Conservation (phyloP, 176 grass and related monocot species). For the Stipa capillata region DNA sequence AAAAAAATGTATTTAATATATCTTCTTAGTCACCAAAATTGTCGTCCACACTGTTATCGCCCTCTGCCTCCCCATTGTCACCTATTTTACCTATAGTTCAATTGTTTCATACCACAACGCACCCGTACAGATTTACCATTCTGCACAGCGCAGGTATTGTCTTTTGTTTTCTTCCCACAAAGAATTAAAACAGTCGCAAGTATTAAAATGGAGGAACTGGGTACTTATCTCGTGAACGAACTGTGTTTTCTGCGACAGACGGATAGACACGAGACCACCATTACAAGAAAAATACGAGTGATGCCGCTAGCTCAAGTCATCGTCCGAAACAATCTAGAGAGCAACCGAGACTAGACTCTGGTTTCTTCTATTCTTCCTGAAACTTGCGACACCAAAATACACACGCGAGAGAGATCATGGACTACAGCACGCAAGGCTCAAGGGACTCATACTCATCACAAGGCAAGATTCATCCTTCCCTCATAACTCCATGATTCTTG, state of each 20-base stretch:
- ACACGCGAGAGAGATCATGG: background rate
- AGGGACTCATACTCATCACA: background rate
- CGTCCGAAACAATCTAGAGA: background rate
- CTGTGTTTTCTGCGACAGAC: background rate
- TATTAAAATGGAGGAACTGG: too few species aligned
- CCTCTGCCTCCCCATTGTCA: too few species aligned
- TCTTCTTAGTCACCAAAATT: too few species aligned
- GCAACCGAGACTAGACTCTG: background rate
- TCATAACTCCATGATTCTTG: background rate
- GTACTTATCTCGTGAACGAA: background rate
- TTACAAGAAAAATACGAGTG: background rate
- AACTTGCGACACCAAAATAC: background rate
- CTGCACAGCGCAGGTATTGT: too few species aligned
- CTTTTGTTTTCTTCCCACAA: too few species aligned
- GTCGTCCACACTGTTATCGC: too few species aligned
- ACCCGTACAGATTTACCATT: too few species aligned
- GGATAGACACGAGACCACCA: background rate
- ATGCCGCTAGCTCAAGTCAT: background rate
- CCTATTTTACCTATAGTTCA: too few species aligned
- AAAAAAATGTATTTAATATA: too few species aligned
- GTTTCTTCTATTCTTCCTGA: background rate
- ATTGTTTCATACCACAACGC: too few species aligned
- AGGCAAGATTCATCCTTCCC: constrained; percentile 16
- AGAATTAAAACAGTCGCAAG: too few species aligned
- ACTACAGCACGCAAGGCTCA: constrained; percentile 15